Percentiles rank a stretch among this genome's conserved stretches.
phyloP scores from a whole-genome alignment of 1,139 yeast genomes.

The Suhomyces bribrorum region DNA sequence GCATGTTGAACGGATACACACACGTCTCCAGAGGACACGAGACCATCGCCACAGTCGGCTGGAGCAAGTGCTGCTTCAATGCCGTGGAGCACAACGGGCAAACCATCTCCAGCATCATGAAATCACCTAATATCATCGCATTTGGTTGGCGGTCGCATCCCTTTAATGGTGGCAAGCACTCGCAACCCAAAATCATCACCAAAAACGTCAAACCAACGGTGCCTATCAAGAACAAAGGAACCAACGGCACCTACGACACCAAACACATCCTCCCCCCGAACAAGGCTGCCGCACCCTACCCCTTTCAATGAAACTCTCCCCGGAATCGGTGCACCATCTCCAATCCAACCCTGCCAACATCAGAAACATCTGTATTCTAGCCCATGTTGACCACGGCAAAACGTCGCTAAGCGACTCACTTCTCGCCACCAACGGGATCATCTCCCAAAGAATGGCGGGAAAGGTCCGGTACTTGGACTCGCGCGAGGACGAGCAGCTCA shows the following conservation, averaged over 20 bases:
- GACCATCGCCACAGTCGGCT: conserved; percentile 27
- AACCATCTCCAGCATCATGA: too few relatives aligned
- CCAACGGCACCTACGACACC: too few relatives aligned
- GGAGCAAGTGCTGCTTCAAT: conserved; percentile 28
- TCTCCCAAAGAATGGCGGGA: conserved; percentile 93
- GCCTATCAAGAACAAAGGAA: too few relatives aligned
- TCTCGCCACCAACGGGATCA: conserved; percentile 93
- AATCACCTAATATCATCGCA: conserved; percentile 1
- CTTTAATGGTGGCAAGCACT: too few relatives aligned
- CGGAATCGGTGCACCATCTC: conserved; percentile 62
- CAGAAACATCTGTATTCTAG: conserved; percentile 90
- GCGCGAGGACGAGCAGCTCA: conserved; percentile 89
- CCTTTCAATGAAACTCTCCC: conserved; percentile 58
- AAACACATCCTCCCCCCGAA: neutral
- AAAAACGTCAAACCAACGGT: too few relatives aligned
- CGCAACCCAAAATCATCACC: too few relatives aligned
- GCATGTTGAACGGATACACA: conserved; percentile 35
- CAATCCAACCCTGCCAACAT: conserved; percentile 71
- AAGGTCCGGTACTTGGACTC: conserved; percentile 91
- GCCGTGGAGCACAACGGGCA: conserved; percentile 33
- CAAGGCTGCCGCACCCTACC: neutral
- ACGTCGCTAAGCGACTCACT: conserved; percentile 92
- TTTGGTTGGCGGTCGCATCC: too few relatives aligned
- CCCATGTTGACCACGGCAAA: conserved; percentile 99
- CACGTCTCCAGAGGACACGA: conserved; percentile 32